A percentile compares a stretch with the other conserved stretches of the same genome.
These are phyloP conservation scores for Aspergillus cejpii DNA, from an alignment of 2,329 filamentous ascomycete genomes.

Conservation along the genomic window DNA sequence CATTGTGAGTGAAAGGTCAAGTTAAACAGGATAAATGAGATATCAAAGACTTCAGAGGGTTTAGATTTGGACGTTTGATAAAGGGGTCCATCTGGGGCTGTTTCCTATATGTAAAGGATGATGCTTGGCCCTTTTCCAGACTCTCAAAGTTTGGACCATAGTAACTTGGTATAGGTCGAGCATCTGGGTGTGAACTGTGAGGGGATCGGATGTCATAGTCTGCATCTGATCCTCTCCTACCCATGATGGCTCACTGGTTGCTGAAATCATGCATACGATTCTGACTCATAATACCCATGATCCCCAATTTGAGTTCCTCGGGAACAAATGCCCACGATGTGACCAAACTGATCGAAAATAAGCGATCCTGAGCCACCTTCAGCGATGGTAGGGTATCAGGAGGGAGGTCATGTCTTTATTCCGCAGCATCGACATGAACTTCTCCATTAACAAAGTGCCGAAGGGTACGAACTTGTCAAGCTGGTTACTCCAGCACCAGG, in stretches of 20 bases:
- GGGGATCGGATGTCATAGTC: not conserved
- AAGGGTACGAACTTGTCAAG: too few species aligned
- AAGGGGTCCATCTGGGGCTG: not conserved
- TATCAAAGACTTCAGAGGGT: not conserved
- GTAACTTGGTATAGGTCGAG: conserved; percentile 1
- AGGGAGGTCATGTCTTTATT: too few species aligned
- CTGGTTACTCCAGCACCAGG: too few species aligned
- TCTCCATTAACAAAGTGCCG: too few species aligned
- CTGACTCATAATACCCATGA: too few species aligned
- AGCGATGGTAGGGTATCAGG: too few species aligned
- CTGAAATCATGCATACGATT: not conserved
- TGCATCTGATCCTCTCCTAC: not conserved
- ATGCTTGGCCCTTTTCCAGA: not conserved
- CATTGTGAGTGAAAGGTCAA: not conserved
- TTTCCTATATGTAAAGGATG: not conserved
- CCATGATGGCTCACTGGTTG: not conserved
- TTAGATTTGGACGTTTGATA: not conserved
- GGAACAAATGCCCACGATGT: too few species aligned
- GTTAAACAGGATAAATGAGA: too few species aligned
- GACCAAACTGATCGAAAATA: too few species aligned
- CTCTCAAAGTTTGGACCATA: not conserved
- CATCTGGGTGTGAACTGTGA: not conserved
- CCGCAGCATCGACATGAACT: too few species aligned
- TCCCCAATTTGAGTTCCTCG: too few species aligned
- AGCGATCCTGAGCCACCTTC: too few species aligned